Evolutionary conservation across 345 rosid species (phyloP), one percentile per base, ranked within the genome.

Genomic region (Melaleuca alternifolia): DNA sequence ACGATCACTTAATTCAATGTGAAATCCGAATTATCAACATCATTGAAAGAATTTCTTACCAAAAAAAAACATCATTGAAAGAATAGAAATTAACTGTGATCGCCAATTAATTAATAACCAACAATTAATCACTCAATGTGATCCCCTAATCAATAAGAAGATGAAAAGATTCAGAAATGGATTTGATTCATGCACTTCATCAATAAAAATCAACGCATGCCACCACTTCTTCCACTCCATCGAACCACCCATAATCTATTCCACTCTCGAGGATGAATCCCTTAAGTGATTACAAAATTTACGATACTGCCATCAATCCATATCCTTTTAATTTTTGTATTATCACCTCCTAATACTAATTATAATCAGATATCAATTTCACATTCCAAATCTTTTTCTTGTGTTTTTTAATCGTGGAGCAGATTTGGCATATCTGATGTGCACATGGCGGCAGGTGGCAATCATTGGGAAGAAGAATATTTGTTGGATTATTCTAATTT

Each of bases 391-490:
- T 51, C 51, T 77, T 44, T 76, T 56, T 1, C 11, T 16, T n/a
- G n/a, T n/a, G n/a, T 75, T 51, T 11, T 0, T 51, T 51, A 44
- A 26, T 41, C 11, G 8, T 28, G 20, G 46, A 26, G 59, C 57
- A 53, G 50, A 41, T 51, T 71, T 41, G 61, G 84, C 14, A 28
- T 51, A 85, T 85, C 51, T 20, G 5, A 57, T 71, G 30, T 41
- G 57, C 87, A 85, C 87, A 65, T 85, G 87, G 15, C 14, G 83
- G 87, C 12, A n/a, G 83, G 83, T 75, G 87, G 24, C 83, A 71
- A 85, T 85, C 50, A 85, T 85, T 85, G n/a, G 13, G 87, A 65
- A 51, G 57, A 37, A 52, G 87, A 85, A 85, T 76, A 85, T 51
- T 85, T 71, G 87, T 76, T 85, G 83, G 59, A 65, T 76, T 33